These are phyloP conservation scores for Solanum megistacrolobum DNA, from an alignment of 257 asterid genomes.

Conservation along the genomic window DNA sequence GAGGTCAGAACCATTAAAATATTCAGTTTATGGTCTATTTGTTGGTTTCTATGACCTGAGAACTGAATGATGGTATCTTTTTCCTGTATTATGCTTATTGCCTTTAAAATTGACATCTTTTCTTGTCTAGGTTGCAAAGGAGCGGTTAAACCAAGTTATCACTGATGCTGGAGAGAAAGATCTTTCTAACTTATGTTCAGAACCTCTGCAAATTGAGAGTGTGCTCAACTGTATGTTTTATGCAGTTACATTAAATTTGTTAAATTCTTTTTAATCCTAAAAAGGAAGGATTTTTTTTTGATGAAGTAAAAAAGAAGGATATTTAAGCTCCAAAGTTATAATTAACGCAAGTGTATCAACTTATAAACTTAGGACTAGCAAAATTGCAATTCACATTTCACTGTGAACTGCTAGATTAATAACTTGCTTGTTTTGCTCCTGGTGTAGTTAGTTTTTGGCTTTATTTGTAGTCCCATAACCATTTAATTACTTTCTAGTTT, in stretches of 20 bases:
- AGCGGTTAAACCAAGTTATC: conserved; percentile 67
- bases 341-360: background rate
- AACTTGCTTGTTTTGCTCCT: background rate
- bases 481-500: background rate
- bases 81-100: background rate
- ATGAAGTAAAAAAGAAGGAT: background rate
- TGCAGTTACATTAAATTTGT: background rate
- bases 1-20: background rate
- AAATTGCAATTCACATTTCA: background rate
- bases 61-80: background rate
- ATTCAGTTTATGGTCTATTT: background rate
- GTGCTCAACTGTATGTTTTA: conserved; percentile 48
- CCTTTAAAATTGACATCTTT: conserved; percentile 14
- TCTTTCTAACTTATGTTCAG: conserved; percentile 42
- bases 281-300: background rate
- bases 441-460: background rate
- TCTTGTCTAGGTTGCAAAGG: conserved; percentile 63
- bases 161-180: conserved; percentile 63
- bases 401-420: background rate
- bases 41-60: background rate
- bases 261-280: background rate
- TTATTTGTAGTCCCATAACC: background rate
- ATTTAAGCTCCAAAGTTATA: background rate
- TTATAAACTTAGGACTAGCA: background rate
- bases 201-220: conserved; percentile 45